Base-by-base conservation (phyloP, 192 early-diverging fungal species). In the Cetraspora pellucida region DNA sequence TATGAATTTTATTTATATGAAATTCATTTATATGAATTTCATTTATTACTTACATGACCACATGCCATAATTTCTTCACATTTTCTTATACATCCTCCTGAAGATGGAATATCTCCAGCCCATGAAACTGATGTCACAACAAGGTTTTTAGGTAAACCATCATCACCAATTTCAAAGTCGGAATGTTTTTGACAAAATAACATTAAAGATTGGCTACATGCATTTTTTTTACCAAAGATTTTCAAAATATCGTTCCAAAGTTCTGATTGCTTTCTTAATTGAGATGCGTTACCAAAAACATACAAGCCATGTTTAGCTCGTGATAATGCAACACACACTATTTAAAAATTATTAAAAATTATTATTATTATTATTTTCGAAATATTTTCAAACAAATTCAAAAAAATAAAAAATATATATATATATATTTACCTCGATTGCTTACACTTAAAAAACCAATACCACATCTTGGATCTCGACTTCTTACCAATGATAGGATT, bases 401-500 rank as follows among this genome's bases (percentile, higher is more conserved):
- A 43, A 25, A 31, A 76, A 44, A 8, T 31, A 45, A n/a, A 9
- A 30, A 72, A 30, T 10, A 30, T 9, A 50, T 28, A 66, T 0
- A 31, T 43, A n/a, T 21, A 28, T 64, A 64, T 25, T 25, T 63
- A 61, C 74, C 60, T 68, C 88, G 84, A 60, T 89, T 89, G 43
- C 77, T 79, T 0, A 85, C 91, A 70, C 88, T 93, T 28, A 96
- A 81, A 80, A 96, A 96, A 10, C 94, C 95, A 71, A 98, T 98
- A 49, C 79, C 80, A 1, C 93, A 93, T 64, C 89, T 91, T 63
- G 85, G 86, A 50, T 95, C 93, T 81, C 95, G 96, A 74, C 95
- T 97, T 50, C 97, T 90, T 55, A 99, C 97, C 75, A 96, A 91
- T 27, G 93, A 93, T 50, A 99, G 81, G 44, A 99, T 96, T 66